These are phyloP conservation scores for Colletotrichum godetiae DNA, from an alignment of 2,329 filamentous ascomycete species.

Conservation along the genomic window DNA sequence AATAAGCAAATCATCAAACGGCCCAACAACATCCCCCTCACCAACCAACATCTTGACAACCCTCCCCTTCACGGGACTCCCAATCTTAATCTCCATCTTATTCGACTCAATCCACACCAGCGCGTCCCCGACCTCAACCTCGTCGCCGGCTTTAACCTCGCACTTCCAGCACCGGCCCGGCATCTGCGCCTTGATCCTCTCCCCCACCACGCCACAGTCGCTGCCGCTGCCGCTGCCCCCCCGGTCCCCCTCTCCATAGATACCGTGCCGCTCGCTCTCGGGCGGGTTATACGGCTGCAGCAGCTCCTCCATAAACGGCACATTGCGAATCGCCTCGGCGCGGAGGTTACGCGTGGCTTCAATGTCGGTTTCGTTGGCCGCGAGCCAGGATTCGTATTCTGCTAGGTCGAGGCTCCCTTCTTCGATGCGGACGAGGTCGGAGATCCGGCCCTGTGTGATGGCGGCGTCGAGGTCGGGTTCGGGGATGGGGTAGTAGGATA, in stretches of 20 bases:
- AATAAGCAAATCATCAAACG: conserved; percentile 42
- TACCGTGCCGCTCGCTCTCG: conserved; percentile 10
- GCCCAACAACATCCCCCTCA: conserved; percentile 44
- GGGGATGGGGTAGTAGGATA: conserved; percentile 45
- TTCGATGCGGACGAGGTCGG: conserved; percentile 41
- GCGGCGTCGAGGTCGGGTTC: conserved; percentile 43
- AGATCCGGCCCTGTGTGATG: conserved; percentile 24
- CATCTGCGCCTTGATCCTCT: conserved; percentile 45
- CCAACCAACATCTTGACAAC: conserved; percentile 41
- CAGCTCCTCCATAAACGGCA: conserved; percentile 45
- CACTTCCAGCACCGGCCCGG: conserved; percentile 49
- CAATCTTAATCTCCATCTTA: conserved; percentile 52
- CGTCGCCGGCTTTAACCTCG: conserved; percentile 40
- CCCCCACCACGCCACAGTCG: conserved; percentile 32
- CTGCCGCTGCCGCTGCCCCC: neutral
- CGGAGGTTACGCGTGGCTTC: conserved; percentile 37
- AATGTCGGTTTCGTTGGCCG: conserved; percentile 42
- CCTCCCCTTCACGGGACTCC: conserved; percentile 42
- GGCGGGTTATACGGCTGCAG: conserved; percentile 40
- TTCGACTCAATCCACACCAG: conserved; percentile 50
- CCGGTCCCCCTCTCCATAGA: neutral
- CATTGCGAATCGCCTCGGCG: conserved; percentile 40
- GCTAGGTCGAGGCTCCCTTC: conserved; percentile 44
- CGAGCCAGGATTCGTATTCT: conserved; percentile 47
- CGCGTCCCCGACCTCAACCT: conserved; percentile 43